A percentile compares a stretch with the other conserved stretches of the same genome.
These are phyloP conservation scores for Avena atlantica DNA, from an alignment of 176 grass and related monocot genomes.

Conservation along the genomic window DNA sequence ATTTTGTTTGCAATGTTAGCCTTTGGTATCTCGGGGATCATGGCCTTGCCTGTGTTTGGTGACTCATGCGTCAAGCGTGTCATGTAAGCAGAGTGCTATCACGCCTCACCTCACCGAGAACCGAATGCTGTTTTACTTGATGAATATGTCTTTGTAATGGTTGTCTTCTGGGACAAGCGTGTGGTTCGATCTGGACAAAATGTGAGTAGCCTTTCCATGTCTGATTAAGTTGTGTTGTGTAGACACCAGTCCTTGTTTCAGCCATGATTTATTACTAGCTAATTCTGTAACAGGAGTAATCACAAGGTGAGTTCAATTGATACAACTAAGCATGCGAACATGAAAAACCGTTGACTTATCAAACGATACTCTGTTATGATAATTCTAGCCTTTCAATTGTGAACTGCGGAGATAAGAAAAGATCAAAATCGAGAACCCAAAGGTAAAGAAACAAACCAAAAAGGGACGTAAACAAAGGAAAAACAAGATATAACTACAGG, in stretches of 20 bases:
- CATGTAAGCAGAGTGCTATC: background rate
- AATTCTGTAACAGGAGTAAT: too few relatives aligned
- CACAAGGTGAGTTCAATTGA: too few relatives aligned
- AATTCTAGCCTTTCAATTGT: too few relatives aligned
- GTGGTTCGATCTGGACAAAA: background rate
- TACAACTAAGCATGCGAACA: too few relatives aligned
- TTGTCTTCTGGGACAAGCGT: background rate
- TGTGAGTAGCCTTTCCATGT: background rate
- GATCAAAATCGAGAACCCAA: too few relatives aligned
- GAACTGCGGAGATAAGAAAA: too few relatives aligned
- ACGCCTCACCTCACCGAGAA: background rate
- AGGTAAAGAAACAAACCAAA: too few relatives aligned
- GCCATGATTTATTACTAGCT: too few relatives aligned
- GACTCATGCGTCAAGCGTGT: background rate
- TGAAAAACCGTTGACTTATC: too few relatives aligned
- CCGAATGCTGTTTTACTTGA: background rate
- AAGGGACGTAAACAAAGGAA: background rate
- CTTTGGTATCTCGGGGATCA: background rate
- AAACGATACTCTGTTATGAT: too few relatives aligned
- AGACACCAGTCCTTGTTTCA: background rate
- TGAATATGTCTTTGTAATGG: background rate
- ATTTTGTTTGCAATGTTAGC: background rate
- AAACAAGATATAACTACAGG: background rate
- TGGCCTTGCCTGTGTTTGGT: background rate
- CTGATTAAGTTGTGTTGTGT: background rate